Conservation (phyloP, 2,329 filamentous ascomycete species). For the Colletotrichum siamense region DNA sequence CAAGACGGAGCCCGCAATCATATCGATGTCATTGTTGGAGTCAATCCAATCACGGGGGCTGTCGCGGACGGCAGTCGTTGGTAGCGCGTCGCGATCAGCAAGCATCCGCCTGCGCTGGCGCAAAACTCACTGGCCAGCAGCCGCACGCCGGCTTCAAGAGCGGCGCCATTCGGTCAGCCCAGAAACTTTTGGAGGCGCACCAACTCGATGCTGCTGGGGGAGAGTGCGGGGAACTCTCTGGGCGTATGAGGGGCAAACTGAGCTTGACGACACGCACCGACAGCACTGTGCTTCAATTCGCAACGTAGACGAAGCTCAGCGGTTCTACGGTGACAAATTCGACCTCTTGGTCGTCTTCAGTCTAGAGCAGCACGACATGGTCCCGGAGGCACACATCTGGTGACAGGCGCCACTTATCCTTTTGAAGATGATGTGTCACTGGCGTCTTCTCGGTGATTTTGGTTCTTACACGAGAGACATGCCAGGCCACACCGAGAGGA, state of each 20-base stretch:
- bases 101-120: conserved; percentile 8
- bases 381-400: neutral
- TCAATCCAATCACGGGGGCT: conserved; percentile 10
- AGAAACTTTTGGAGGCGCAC: conserved; percentile 3
- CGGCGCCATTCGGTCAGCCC: conserved; percentile 15
- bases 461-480: neutral
- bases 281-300: neutral
- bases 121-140: neutral
- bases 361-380: neutral
- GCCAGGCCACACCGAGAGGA: neutral
- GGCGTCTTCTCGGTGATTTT: neutral
- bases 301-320: neutral
- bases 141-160: neutral
- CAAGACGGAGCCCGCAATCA: conserved; percentile 9
- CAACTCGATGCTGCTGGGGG: neutral
- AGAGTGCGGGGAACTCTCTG: conserved; percentile 16
- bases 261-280: neutral
- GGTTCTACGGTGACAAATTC: neutral
- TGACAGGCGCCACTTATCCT: neutral
- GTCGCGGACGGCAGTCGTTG: conserved; percentile 1
- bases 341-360: neutral
- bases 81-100: conserved; percentile 17
- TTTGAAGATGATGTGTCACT: neutral
- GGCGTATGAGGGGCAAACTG: conserved; percentile 12
- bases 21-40: conserved; percentile 16